Conservation (phyloP, 2,329 filamentous ascomycete genomes). For the Fusarium sp. region DNA sequence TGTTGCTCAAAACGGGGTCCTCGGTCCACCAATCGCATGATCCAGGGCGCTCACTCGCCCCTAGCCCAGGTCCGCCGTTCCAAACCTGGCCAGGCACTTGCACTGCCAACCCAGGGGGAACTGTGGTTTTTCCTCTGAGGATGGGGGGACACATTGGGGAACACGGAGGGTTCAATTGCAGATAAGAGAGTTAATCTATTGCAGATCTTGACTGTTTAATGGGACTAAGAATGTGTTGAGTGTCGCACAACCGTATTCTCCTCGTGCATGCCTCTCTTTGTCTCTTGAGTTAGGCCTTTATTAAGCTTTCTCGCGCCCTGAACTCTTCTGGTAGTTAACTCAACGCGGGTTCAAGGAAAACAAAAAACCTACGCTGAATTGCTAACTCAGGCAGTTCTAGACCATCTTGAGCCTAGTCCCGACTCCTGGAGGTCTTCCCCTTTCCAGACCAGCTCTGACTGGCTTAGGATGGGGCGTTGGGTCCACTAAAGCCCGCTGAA, state of each 20-base stretch:
- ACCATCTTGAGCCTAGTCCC: constrained; percentile 23
- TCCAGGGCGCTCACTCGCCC: constrained; percentile 1
- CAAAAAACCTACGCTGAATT: constrained; percentile 19
- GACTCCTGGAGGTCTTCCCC: constrained; percentile 23
- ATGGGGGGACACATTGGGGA: not conserved
- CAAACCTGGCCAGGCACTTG: constrained; percentile 6
- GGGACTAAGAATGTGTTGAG: not conserved
- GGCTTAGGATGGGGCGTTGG: not conserved
- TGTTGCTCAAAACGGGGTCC: constrained; percentile 18
- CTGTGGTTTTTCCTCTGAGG: constrained; percentile 13
- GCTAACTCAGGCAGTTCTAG: constrained; percentile 8
- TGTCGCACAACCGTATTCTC: not conserved
- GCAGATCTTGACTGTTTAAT: not conserved
- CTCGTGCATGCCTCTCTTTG: not conserved
- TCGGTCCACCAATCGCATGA: constrained; percentile 30
- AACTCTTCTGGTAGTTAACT: not conserved
- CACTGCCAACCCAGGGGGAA: constrained; percentile 1
- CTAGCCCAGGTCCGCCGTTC: constrained; percentile 25
- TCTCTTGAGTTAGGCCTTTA: not conserved
- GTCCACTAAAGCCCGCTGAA: constrained; percentile 25
- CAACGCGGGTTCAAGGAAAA: constrained; percentile 20
- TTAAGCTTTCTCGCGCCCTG: constrained; percentile 16
- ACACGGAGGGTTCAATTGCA: constrained; percentile 10
- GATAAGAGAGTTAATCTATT: not conserved
- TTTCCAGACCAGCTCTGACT: constrained; percentile 29